Evolutionary conservation across 202 grass and related monocot species (phyloP), one percentile per base, ranked within the genome.

Genomic region (Brachypodium distachyon): DNA sequence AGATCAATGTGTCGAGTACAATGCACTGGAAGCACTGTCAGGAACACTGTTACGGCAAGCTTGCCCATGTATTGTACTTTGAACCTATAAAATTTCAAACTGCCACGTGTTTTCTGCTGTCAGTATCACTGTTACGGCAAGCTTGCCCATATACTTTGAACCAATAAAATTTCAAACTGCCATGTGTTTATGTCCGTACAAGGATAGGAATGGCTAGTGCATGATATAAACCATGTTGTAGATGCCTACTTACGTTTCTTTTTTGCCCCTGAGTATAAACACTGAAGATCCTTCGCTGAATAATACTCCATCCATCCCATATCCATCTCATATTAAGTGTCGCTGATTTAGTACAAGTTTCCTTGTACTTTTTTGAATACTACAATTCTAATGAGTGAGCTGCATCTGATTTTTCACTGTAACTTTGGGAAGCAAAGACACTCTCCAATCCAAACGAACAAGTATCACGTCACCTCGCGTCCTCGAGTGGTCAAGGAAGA

Each of bases 21-120:
- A 0, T 13, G 49, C 49, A 39, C 13, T 18, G 36, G 27, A 26
- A 36, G 26, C 16, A 22, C 71, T 74, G 37, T 74, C 51, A 74
- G 52, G 14, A 48, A 0, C 60, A 65, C 48, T 39, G 47, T 28
- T 41, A 53, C 8, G 55, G 42, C 82, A 43, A 64, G 66, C 12
- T 18, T 46, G 67, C 58, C 19, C 29, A 38, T 72, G 58, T 11
- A 66, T 61, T 66, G 49, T 79, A 46, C 76, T 67, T 47, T 26
- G 48, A 66, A 64, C 49, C 11, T 12, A 42, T 14, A 12, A 66
- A 41, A 73, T n/a, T 21, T 25, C 6, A 42, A 31, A 7, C 9
- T 9, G 76, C 63, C 76, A 79, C 59, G n/a, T n/a, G n/a, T n/a
- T n/a, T n/a, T n/a, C n/a, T n/a, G n/a, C 71, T 74, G 37, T 74